Evolutionary conservation across 2,329 filamentous ascomycete genomes (phyloP), one percentile per base, ranked within the genome.

Genomic region (Chaetothyriales sp.): DNA sequence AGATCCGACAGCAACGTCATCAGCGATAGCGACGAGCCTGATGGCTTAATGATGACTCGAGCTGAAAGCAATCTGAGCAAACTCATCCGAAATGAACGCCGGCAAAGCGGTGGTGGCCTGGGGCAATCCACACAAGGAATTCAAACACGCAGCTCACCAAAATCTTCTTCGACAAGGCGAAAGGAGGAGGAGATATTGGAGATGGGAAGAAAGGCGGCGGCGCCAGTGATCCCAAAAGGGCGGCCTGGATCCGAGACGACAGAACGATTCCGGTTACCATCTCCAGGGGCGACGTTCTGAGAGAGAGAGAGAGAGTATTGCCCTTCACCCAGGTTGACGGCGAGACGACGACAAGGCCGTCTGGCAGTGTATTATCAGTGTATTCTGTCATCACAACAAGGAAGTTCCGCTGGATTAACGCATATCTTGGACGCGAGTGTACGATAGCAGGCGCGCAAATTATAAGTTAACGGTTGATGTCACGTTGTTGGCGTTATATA

Each of bases 21-120:
- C n/a, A 46, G 46, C 51, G 49, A 55, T 47, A 32, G 50, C 15
- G 49, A 57, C 19, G 50, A 44, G 2, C 36, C 49, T 1, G 53
- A 52, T 18, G 51, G 52, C 6, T 20, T 43, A 10, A 18, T 18
- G 18, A 18, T 39, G 20, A 18, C 52, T 46, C 54, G 57, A 26
- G 55, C 53, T 25, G 57, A 58, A 46, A 62, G 60, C 26, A 57
- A 62, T 39, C 51, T 63, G 20, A 61, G 59, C 47, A 53, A 60
- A 15, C 50, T 61, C 50, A 62, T 63, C 50, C 55, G 58, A 44
- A 48, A 50, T 47, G 56, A 56, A 43, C 53, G 56, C 44, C 50
- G 51, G 25, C 28, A 53, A 49, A 57, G 47, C n/a, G 51, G 56
- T 44, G 51, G 56, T 44, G 53, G 52, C 15, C 48, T 36, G 18